phyloP scores from a whole-genome alignment of 257 asterid genomes.

The Fraxinus quadrangulata region DNA sequence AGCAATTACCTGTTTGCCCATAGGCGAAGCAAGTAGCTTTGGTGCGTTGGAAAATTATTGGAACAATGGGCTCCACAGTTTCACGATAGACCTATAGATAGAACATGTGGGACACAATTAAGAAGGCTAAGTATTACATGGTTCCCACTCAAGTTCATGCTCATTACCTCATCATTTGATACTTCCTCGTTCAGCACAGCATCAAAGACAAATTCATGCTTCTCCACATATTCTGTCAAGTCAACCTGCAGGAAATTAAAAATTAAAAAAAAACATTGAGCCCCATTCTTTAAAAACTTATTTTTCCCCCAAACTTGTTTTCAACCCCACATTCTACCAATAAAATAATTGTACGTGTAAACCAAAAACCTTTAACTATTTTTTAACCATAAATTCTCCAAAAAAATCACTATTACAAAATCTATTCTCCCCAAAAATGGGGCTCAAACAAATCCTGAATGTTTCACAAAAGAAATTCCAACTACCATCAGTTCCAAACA shows the following conservation, averaged over 20 bases:
- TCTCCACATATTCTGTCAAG: slow-evolving; percentile 90
- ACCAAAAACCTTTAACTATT: too few relatives aligned
- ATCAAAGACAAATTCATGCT: slow-evolving; percentile 97
- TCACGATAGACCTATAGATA: slow-evolving; percentile 51
- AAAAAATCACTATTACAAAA: too few relatives aligned
- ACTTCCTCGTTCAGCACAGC: slow-evolving; percentile 98
- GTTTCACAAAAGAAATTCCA: slow-evolving; percentile 3
- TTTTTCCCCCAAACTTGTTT: too few relatives aligned
- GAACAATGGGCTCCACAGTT: slow-evolving; percentile 60
- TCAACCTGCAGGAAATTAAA: slow-evolving; percentile 70
- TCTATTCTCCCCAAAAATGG: too few relatives aligned
- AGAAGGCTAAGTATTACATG: slow-evolving; percentile 1
- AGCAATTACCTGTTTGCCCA: slow-evolving; percentile 74
- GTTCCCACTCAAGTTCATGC: not conserved
- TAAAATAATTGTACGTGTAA: too few relatives aligned
- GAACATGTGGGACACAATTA: slow-evolving; percentile 17
- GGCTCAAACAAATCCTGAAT: not conserved
- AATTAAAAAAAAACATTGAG: slow-evolving; percentile 10
- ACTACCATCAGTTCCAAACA: slow-evolving; percentile 1
- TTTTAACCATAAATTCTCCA: too few relatives aligned
- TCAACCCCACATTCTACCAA: too few relatives aligned
- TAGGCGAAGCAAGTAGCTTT: slow-evolving; percentile 65
- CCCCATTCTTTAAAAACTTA: too few relatives aligned
- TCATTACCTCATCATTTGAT: slow-evolving; percentile 92
- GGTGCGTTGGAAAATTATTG: slow-evolving; percentile 57